These are phyloP conservation scores for Schizosaccharomyces versatilis DNA, from an alignment of 1,139 yeast genomes.

Conservation along the genomic window DNA sequence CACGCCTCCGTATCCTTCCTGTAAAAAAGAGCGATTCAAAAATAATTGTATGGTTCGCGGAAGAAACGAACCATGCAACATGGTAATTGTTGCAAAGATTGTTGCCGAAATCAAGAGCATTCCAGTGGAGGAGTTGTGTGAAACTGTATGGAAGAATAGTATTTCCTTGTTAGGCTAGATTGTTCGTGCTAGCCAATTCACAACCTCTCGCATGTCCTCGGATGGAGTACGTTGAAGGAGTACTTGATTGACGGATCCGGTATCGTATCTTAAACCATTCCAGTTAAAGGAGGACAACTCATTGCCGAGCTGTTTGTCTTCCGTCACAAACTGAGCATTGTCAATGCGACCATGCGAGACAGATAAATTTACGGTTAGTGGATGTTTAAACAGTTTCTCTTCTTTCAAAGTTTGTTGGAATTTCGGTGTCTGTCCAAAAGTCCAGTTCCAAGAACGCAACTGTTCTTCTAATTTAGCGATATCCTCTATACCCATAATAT, in stretches of 20 bases:
- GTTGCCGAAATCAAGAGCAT: constrained; percentile 36
- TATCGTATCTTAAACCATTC: background rate
- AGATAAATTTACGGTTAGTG: background rate
- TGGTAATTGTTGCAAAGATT: constrained; percentile 62
- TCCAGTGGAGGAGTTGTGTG: constrained; percentile 33
- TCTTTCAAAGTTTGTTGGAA: constrained; percentile 25
- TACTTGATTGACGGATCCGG: background rate
- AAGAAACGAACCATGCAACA: constrained; percentile 75
- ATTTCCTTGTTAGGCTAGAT: constrained; percentile 27
- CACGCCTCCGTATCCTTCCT: constrained; percentile 23
- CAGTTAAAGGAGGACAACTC: background rate
- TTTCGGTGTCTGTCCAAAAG: constrained; percentile 46
- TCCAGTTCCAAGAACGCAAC: constrained; percentile 45
- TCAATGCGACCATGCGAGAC: background rate
- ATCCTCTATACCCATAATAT: constrained; percentile 2
- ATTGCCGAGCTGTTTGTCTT: background rate
- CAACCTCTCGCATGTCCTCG: background rate
- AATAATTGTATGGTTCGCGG: constrained; percentile 42
- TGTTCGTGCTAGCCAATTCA: background rate
- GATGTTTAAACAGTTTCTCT: background rate
- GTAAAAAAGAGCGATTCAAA: constrained; percentile 36
- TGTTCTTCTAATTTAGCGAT: background rate
- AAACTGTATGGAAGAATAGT: constrained; percentile 43
- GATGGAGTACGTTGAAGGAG: background rate
- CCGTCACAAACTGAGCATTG: background rate